Base-by-base conservation (phyloP, 1,139 yeast species). In the Trichomonascaceae sp. region DNA sequence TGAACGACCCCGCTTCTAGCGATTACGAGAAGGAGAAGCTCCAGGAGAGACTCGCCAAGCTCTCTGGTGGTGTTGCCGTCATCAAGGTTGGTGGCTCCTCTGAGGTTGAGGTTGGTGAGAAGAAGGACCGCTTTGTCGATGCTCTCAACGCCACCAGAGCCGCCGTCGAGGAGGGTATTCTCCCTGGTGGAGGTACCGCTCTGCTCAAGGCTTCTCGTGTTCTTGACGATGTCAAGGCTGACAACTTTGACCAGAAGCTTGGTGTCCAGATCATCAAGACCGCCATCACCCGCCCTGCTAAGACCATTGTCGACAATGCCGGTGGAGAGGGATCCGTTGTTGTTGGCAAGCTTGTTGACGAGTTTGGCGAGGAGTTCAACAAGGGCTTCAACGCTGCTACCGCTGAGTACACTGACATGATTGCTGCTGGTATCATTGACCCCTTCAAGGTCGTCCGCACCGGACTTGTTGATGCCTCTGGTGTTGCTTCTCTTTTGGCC, bases 131-230 rank as follows among this genome's bases (percentile, higher is more conserved):
- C 68, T 92, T 87, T 58, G 98, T 92, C 53, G 99, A 89, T 67
- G 98, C 99, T 32, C 74, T 89, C 57, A 89, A 92, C 60, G 98
- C 99, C 40, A 92, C 98, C 39, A 85, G 98, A 68, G 98, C 99
- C 48, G 99, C 99, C 44, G 98, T 89, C 45, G 93, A 89, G 66
- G 98, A 89, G 65, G 99, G 99, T 68, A 89, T 92, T 57, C 73
- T 89, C 51, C 98, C 98, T 59, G 99, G 99, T 69, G 99, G 98
- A 62, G 99, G 99, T 69, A 89, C 97, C 49, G 98, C 98, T 45
- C 74, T 89, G 59, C 75, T 87, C 54, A 89, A 89, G 74, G 98
- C 98, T 30, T 76, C 94, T 37, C 74, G 77, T 57, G 63, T 80
- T 46, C 72, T 89, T 56, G 92, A 77, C 50, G 71, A 65, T 29